Evolutionary conservation across 1,284 basidiomycete species (phyloP), one percentile per base, ranked within the genome.

Genomic region (Fomitopsis pinicola): DNA sequence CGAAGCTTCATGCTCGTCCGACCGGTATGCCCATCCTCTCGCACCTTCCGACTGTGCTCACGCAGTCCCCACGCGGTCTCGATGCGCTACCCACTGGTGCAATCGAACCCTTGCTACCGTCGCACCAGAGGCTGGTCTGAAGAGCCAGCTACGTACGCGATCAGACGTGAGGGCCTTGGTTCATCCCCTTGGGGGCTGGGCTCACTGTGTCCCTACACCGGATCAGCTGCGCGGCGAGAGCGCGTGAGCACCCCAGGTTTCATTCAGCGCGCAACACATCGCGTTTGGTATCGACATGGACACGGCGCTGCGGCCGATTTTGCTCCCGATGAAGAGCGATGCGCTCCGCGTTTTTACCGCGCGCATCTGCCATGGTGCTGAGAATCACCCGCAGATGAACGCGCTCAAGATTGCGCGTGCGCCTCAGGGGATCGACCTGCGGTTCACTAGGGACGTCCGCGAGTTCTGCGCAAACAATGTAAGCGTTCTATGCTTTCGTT

Each of bases 251-350:
- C 76, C 78, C 10, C 74, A 79, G 22, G 66, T 74, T 58, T 68
- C 85, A 57, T 82, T 79, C 74, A 81, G 79, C 61, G 71, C 74
- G 22, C 77, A 82, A 66, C 82, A 85, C 63, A 68, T 89, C 44
- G 82, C 84, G 33, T 74, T 89, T 44, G 82, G 86, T 19, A 70
- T 89, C 54, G 81, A 84, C 67, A 76, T 75, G 62, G 82, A 84
- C 58, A 84, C 82, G 0, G 71, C 76, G 28, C 71, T 89, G 42
- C 80, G 80, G 65, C 75, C 79, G 10, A 72, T 88, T 33, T 69
- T 88, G 40, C 62, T 65, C 55, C 65, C 65, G 28, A 68, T 73
- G 67, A 62, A 62, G 55, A 68, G 65, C 56, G 53, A 60, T 9
- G 64, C 64, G 38, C 59, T 74, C 22, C 58, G 63, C 30, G 64